Base-by-base conservation (phyloP, 805 yeast genomes). In the Sungouiella blattae region DNA sequence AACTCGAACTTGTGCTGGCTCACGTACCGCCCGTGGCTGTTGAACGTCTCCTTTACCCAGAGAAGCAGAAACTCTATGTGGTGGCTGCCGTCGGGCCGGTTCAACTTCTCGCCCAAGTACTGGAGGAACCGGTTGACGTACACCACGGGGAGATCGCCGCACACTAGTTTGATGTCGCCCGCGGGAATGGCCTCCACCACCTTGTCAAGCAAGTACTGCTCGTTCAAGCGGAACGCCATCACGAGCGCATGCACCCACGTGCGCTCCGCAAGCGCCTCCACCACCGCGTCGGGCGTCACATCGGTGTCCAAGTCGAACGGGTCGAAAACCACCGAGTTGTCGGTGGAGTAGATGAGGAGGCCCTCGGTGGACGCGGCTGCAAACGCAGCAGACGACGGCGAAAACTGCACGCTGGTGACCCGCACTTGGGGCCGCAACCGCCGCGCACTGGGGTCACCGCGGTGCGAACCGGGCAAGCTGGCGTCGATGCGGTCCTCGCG, bases 341-440 rank as follows among this genome's bases (percentile, higher is more conserved):
- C 94, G 26, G 88, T 75, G 1, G 95, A 82, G 57, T 76, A 93
- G 1, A 93, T 68, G 37, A 88, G 66, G 30, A 93, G 65, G 6
- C 98, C 98, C 58, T 91, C 98, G 0, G 98, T 93, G 0, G 96
- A 81, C 0, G 96, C 93, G 27, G 95, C 95, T 1, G 95, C 93
- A 69, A 93, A 93, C 22, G 94, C 79, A 14, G 83, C 71, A 2
- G 94, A 83, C 0, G 96, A 83, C 13, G 98, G 98, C 2, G 96
- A 86, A 53, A 89, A 93, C 47, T 72, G 74, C 18, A 93, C 72
- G 3, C 83, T 68, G 2, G 87, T 77, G 4, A 89, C 88, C 52
- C 94, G 69, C n/a, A 93, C 73, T 47, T 80, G 95, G 0, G 96
- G 93, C 45, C 88, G 75, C 1, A 78, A 70, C 33, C 77, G 75